phyloP scores from a whole-genome alignment of 139 green algal genomes.

The Nannochloris sp. region DNA sequence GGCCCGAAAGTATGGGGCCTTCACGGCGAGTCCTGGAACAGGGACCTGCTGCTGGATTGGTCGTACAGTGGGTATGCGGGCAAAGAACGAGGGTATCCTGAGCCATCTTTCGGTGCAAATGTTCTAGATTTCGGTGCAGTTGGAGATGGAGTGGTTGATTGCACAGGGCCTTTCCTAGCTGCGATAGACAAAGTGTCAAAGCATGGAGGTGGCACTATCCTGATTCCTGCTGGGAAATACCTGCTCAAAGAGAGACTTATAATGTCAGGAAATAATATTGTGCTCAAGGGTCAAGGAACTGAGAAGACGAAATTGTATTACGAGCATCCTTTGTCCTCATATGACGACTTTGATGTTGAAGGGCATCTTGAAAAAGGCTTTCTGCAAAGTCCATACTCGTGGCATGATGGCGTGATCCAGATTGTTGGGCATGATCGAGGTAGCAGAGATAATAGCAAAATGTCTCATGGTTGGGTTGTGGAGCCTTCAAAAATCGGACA shows the following conservation, averaged over 20 bases:
- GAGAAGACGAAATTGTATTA: background rate
- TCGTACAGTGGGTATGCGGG: background rate
- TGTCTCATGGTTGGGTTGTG: background rate
- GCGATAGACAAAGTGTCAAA: background rate
- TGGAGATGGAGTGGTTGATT: background rate
- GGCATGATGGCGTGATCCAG: conserved; percentile 5
- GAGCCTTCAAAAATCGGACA: background rate
- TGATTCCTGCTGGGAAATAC: conserved; percentile 7
- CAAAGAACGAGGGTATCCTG: background rate
- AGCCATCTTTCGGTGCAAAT: conserved; percentile 4
- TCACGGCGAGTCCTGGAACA: background rate
- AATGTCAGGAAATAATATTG: conserved; percentile 5
- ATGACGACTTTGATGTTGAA: background rate
- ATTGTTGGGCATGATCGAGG: conserved; percentile 4
- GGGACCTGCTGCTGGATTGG: background rate
- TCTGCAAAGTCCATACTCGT: conserved; percentile 1
- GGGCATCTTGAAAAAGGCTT: background rate
- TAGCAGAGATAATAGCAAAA: background rate
- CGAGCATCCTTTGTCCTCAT: background rate
- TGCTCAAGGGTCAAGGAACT: conserved; percentile 2
- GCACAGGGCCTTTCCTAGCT: background rate
- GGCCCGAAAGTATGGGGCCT: background rate
- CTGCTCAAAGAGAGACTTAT: conserved; percentile 4
- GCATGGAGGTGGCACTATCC: conserved; percentile 2
- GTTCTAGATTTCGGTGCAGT: conserved; percentile 1